Evolutionary conservation across 139 green algal genomes (phyloP), one percentile per base, ranked within the genome.

Genomic region (Haematococcus lacustris): DNA sequence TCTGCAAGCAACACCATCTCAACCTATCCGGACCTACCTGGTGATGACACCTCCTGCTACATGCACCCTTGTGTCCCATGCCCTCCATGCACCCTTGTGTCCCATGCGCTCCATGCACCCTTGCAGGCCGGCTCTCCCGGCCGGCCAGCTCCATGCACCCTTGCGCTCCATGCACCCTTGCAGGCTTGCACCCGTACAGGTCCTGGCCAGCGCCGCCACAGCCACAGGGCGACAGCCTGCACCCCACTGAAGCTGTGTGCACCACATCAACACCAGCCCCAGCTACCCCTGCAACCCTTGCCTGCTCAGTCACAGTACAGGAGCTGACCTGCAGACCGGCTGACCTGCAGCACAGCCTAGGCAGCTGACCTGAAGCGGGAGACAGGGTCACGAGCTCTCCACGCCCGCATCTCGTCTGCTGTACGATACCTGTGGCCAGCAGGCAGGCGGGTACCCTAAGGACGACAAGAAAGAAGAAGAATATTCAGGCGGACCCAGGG

Each of bases 331-430:
- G 4, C 53, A 64, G 21, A 33, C 9, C 4, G 25, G 4, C 53
- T 64, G 53, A 30, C 9, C 4, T 7, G 13, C 21, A 13, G 21
- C 4, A 30, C 21, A 35, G 21, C 23, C 57, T 33, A 9, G 9
- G 57, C 57, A 64, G 3, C 61, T n/a, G 23, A 64, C 53, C 63
- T 69, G 67, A 98, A 92, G 41, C 93, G 87, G 25, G 77, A 71
- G 2, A 96, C 87, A 0, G 93, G 92, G 78, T 98, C 92, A 4
- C 92, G 76, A 3, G 87, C 79, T 1, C 83, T 79, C 90, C 89
- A 97, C 30, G 68, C 57, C 2, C 66, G 64, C 86, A 96, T 96
- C 83, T 96, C 89, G 21, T 90, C 83, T 0, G 76, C 68, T 0
- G 81, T 90, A 7, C 92, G 85, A 67, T 97, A 97, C 47, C 92